Evolutionary conservation across 2,329 filamentous ascomycete species (phyloP).

Genomic region (Fusarium buxicola): DNA sequence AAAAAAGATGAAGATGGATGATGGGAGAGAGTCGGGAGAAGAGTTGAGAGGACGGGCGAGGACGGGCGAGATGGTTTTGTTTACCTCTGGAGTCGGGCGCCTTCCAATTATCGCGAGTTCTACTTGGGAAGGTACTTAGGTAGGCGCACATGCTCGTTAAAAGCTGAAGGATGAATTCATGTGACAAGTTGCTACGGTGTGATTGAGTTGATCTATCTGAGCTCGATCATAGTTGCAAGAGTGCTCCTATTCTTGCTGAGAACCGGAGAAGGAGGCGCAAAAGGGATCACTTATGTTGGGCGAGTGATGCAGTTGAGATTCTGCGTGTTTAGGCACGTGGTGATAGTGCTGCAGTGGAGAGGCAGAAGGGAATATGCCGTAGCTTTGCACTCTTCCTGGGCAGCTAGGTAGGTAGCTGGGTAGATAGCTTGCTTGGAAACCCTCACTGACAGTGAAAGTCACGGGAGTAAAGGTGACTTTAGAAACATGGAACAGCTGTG

Average conservation of each 20-base stretch:
- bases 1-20: constrained; percentile 22
- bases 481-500: neutral
- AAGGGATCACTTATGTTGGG: neutral
- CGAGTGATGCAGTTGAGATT: neutral
- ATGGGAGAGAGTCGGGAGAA: constrained; percentile 12
- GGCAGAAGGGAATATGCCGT: neutral
- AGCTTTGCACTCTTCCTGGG: no score
- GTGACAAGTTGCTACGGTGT: neutral
- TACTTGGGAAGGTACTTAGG: constrained; percentile 19
- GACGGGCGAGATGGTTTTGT: constrained; percentile 11
- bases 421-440: no score
- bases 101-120: constrained; percentile 5
- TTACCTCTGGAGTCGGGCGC: neutral
- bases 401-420: no score
- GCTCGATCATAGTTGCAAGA: neutral
- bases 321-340: constrained; percentile 1
- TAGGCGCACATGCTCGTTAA: constrained; percentile 9
- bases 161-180: neutral
- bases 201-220: neutral
- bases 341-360: neutral
- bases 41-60: neutral
- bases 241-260: neutral
- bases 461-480: no score
- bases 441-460: no score
- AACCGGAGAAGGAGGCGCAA: neutral